Percentiles rank a stretch among this genome's conserved stretches.
These are phyloP conservation scores for Harrya chromipes DNA, from an alignment of 768 basidiomycete genomes.

Conservation along the genomic window DNA sequence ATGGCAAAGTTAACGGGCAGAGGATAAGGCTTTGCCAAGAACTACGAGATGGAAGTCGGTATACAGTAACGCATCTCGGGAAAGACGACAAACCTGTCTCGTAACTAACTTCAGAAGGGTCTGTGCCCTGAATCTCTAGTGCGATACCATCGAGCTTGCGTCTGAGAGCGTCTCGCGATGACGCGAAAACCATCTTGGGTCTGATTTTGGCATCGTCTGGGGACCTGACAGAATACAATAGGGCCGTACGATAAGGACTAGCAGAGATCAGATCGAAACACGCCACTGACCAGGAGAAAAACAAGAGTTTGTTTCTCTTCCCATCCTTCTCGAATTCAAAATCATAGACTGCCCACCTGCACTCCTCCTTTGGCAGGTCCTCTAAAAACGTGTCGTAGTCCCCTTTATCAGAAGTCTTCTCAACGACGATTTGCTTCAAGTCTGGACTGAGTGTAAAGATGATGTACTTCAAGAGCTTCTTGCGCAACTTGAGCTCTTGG, in stretches of 20 bases:
- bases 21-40: constrained; percentile 7
- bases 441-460: constrained; percentile 64
- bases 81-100: constrained; percentile 54
- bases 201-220: constrained; percentile 85
- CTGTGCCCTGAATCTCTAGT: constrained; percentile 85
- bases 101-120: constrained; percentile 63
- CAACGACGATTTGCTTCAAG: constrained; percentile 70
- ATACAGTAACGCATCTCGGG: neutral
- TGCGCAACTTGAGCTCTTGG: constrained; percentile 22
- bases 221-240: constrained; percentile 51
- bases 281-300: constrained; percentile 77
- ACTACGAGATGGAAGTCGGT: constrained; percentile 16
- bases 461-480: constrained; percentile 85
- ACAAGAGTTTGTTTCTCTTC: constrained; percentile 84
- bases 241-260: neutral
- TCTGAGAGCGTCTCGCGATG: constrained; percentile 82
- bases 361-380: constrained; percentile 69
- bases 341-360: constrained; percentile 90
- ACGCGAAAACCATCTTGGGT: constrained; percentile 93
- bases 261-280: neutral
- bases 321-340: constrained; percentile 77
- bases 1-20: constrained; percentile 14
- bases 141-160: constrained; percentile 74
- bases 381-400: constrained; percentile 72
- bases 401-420: constrained; percentile 49